phyloP scores from a whole-genome alignment of 2,329 filamentous ascomycete species.

The Fusarium incarnatum region DNA sequence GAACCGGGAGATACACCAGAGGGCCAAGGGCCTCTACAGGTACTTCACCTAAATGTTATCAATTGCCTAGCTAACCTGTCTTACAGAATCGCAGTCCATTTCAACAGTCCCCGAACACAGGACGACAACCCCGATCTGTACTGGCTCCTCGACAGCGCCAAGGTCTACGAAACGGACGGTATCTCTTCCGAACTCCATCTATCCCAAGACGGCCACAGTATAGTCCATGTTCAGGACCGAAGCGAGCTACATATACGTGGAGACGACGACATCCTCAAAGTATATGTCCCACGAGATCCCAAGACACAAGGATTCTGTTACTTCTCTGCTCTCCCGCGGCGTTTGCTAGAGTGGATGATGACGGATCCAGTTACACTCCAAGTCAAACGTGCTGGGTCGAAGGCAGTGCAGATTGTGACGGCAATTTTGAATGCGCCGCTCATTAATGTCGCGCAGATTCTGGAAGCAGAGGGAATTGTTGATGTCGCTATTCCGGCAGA shows the following conservation, averaged over 20 bases:
- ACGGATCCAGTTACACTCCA: conserved; percentile 35
- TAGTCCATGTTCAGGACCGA: conserved; percentile 32
- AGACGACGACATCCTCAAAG: conserved; percentile 19
- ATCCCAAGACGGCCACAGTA: conserved; percentile 40
- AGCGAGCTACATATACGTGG: conserved; percentile 50
- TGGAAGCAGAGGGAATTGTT: conserved; percentile 39
- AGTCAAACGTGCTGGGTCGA: neutral
- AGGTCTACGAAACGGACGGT: conserved; percentile 47
- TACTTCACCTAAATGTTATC: conserved; percentile 15
- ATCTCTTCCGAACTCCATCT: conserved; percentile 49
- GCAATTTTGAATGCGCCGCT: conserved; percentile 33
- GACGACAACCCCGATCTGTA: conserved; percentile 23
- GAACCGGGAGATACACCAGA: conserved; percentile 45
- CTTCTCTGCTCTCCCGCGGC: conserved; percentile 41
- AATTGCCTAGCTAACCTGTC: neutral
- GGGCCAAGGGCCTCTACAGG: conserved; percentile 51
- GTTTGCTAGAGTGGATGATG: conserved; percentile 53
- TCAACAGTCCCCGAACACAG: conserved; percentile 32
- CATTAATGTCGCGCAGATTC: conserved; percentile 30
- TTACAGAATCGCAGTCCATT: conserved; percentile 40
- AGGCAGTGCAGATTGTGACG: conserved; percentile 24
- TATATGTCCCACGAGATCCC: conserved; percentile 50
- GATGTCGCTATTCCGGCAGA: conserved; percentile 20
- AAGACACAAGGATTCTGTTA: conserved; percentile 48
- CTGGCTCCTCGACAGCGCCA: conserved; percentile 14